Conservation (phyloP, 345 rosid genomes). For the Psidium friedrichsthalianum region DNA sequence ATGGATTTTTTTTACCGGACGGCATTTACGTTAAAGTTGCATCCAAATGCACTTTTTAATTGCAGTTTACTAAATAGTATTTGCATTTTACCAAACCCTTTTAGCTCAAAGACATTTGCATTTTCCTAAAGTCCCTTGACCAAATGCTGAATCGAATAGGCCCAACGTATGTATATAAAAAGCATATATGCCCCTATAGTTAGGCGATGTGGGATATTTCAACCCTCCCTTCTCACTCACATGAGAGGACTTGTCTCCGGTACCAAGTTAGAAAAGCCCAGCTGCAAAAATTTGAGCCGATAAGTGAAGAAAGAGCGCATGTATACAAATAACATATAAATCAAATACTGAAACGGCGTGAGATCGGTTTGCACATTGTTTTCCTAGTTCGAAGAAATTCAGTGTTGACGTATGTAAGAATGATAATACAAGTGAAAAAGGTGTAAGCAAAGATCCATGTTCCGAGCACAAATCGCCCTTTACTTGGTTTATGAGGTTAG, state of each 20-base stretch:
- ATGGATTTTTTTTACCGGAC: too few relatives aligned
- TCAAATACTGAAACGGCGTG: not conserved
- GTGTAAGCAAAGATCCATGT: not conserved
- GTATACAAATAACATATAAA: not conserved
- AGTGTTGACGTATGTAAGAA: not conserved
- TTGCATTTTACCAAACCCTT: too few relatives aligned
- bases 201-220: not conserved
- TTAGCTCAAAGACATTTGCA: too few relatives aligned
- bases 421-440: not conserved
- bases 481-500: not conserved
- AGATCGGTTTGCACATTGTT: not conserved
- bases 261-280: not conserved
- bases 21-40: too few relatives aligned
- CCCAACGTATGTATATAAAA: too few relatives aligned
- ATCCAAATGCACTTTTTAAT: too few relatives aligned
- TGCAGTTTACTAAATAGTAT: too few relatives aligned
- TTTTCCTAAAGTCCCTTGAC: too few relatives aligned
- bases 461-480: not conserved
- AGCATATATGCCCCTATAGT: accelerated
- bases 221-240: not conserved
- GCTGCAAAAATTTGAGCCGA: not conserved
- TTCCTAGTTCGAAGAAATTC: not conserved
- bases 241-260: accelerated
- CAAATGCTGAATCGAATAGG: too few relatives aligned
- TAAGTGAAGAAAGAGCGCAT: accelerated